Conservation (phyloP, 306 rosid species). For the Dryas octopetala region DNA sequence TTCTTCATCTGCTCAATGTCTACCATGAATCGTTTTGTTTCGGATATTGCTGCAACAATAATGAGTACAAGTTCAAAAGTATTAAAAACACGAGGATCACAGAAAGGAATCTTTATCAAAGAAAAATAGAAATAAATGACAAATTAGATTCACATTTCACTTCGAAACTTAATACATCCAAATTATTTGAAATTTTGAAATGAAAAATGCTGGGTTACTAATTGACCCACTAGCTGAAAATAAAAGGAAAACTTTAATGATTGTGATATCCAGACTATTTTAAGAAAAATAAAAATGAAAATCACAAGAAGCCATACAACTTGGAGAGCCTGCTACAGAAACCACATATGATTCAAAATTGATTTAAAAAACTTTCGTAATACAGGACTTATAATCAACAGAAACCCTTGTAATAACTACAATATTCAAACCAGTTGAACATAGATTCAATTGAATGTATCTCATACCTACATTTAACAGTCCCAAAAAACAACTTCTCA, state of each 20-base stretch:
- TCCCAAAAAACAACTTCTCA: constrained; percentile 1
- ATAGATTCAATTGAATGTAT: neutral
- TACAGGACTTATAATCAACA: neutral
- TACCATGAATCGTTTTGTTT: constrained; percentile 38
- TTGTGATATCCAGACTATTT: neutral
- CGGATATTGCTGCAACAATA: constrained; percentile 55
- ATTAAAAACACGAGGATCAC: constrained; percentile 2
- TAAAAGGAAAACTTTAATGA: neutral
- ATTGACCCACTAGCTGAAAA: neutral
- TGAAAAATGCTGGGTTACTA: neutral
- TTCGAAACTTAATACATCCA: neutral
- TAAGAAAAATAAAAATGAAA: neutral
- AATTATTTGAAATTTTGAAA: neutral
- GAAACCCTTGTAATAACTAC: neutral
- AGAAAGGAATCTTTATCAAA: neutral
- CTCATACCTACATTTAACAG: neutral
- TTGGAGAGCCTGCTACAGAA: neutral
- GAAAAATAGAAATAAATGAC: neutral
- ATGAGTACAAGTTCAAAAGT: constrained; percentile 1
- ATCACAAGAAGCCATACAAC: neutral
- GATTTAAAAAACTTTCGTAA: neutral
- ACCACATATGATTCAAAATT: neutral
- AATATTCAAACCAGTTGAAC: neutral
- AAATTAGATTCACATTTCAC: neutral
- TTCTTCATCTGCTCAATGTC: constrained; percentile 54